Percentiles rank a stretch among this genome's conserved stretches.
phyloP scores from a whole-genome alignment of 805 yeast species.

The Candida andamanensis region DNA sequence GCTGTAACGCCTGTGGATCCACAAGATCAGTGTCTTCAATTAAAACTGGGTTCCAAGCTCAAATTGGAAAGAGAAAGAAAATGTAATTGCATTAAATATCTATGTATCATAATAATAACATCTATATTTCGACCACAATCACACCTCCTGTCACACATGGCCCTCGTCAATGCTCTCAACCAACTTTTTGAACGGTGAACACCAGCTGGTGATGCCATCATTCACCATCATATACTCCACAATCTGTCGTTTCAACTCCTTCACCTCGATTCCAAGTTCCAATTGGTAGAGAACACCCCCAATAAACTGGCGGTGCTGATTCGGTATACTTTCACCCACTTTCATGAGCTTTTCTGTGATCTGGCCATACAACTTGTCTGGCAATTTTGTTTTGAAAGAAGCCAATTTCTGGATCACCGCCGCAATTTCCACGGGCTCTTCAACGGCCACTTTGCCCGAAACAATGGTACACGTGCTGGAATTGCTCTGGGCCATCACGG shows the following conservation, averaged over 20 bases:
- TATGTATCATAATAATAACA: conserved; percentile 13
- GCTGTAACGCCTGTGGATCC: conserved; percentile 97
- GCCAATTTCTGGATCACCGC: conserved; percentile 8
- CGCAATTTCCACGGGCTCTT: conserved; percentile 1
- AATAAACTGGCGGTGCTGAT: conserved; percentile 13
- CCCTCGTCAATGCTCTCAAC: conserved; percentile 30
- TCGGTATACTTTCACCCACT: conserved; percentile 2
- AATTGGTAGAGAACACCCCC: conserved; percentile 8
- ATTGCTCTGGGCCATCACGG: conserved; percentile 16
- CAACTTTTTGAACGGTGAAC: conserved; percentile 58
- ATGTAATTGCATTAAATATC: conserved; percentile 7
- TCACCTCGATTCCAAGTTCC: not conserved
- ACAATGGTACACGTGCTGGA: conserved; percentile 3
- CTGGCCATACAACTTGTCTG: conserved; percentile 39
- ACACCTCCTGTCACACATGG: too few species aligned
- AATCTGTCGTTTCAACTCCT: conserved; percentile 24
- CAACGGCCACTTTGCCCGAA: not conserved
- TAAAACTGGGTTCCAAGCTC: conserved; percentile 99
- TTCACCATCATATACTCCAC: conserved; percentile 53
- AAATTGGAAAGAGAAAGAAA: conserved; percentile 82
- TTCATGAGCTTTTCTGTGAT: conserved; percentile 36
- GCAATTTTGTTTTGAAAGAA: conserved; percentile 22
- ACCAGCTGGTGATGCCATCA: conserved; percentile 59
- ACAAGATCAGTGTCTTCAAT: conserved; percentile 94
- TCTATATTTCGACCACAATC: too few species aligned